Conservation (phyloP, 257 asterid species). For the Solanum tacnaense region DNA sequence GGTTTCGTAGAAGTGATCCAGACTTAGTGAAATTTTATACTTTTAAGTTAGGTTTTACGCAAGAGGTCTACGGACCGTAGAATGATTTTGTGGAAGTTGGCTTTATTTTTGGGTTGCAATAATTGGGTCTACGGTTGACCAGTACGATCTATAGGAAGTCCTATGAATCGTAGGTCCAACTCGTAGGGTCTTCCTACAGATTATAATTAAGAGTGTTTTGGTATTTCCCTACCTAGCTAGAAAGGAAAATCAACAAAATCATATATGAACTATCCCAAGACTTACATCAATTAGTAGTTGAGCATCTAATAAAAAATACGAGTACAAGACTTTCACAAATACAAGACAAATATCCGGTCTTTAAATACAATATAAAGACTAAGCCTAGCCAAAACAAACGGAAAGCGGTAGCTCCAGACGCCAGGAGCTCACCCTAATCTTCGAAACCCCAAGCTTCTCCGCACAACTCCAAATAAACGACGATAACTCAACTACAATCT, state of each 20-base stretch:
- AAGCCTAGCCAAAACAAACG: not conserved
- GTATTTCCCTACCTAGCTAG: not conserved
- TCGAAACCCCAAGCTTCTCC: not conserved
- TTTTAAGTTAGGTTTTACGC: not conserved
- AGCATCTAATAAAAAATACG: too few relatives aligned
- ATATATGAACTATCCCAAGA: too few relatives aligned
- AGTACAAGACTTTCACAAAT: too few relatives aligned
- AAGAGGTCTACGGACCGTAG: not conserved
- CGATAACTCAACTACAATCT: not conserved
- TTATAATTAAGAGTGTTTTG: not conserved
- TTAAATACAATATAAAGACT: not conserved
- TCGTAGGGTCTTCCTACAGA: not conserved
- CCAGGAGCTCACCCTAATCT: not conserved
- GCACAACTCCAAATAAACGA: not conserved
- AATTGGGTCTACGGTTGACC: not conserved
- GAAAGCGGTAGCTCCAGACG: not conserved
- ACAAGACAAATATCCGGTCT: too few relatives aligned
- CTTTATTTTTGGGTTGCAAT: not conserved
- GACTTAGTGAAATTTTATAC: not conserved
- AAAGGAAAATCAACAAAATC: too few relatives aligned
- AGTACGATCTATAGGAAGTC: not conserved
- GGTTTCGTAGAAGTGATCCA: not conserved
- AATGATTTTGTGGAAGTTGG: not conserved
- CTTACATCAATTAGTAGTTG: too few relatives aligned
- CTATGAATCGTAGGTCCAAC: not conserved